Percentiles rank a stretch among this genome's conserved stretches.
phyloP scores from a whole-genome alignment of 768 basidiomycete species.

The Kwoniella pini region DNA sequence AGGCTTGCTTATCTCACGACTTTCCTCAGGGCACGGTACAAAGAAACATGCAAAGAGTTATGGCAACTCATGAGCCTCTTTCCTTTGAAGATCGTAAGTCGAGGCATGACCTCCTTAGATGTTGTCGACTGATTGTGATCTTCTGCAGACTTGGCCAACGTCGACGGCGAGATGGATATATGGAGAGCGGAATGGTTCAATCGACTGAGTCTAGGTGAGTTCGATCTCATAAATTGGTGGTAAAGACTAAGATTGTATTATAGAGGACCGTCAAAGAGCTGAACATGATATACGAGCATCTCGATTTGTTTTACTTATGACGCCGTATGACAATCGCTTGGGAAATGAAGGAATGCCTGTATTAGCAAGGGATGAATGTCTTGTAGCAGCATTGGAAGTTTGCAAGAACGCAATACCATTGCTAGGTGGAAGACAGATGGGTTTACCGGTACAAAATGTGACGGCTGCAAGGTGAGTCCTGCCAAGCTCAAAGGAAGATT shows the following conservation, averaged over 20 bases:
- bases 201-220: conserved; percentile 5
- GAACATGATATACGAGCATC: conserved; percentile 14
- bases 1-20: not conserved
- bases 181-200: conserved; percentile 16
- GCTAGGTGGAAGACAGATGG: not conserved
- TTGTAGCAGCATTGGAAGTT: conserved; percentile 13
- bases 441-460: conserved; percentile 8
- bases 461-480: conserved; percentile 15
- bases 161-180: conserved; percentile 2
- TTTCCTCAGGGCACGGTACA: not conserved
- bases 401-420: conserved; percentile 18
- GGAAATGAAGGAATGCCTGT: conserved; percentile 6
- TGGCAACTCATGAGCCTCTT: not conserved
- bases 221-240: too few relatives aligned
- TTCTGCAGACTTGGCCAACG: not conserved
- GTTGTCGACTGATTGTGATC: not conserved
- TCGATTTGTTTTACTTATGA: conserved; percentile 17
- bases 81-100: conserved; percentile 12
- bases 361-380: conserved; percentile 10
- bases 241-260: too few relatives aligned
- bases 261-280: conserved; percentile 4
- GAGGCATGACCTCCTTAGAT: not conserved
- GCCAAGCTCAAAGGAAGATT: too few relatives aligned
- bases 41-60: conserved; percentile 5
- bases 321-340: conserved; percentile 10